Evolutionary conservation across 176 grass and related monocot species (phyloP).

Genomic region (Avena atlantica): DNA sequence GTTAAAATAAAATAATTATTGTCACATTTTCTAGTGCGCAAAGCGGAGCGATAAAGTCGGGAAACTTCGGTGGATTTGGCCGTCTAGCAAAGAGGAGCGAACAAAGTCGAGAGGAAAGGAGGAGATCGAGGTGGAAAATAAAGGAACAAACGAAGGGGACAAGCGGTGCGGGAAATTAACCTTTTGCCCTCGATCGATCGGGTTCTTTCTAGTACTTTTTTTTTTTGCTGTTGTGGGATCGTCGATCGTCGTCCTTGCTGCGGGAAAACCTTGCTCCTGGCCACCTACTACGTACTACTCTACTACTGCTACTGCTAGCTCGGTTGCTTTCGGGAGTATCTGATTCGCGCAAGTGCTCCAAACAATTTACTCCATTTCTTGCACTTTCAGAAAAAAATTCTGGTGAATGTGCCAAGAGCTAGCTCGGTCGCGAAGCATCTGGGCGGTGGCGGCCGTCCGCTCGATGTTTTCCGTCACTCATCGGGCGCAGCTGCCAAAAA

Average conservation of each 20-base stretch:
- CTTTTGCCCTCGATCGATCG: background rate
- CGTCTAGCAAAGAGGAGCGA: background rate
- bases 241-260: background rate
- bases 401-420: no score
- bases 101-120: background rate
- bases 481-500: background rate
- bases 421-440: no score
- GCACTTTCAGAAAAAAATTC: background rate
- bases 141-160: background rate
- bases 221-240: background rate
- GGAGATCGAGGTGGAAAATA: no score
- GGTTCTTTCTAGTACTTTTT: background rate
- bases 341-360: constrained; percentile 17
- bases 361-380: background rate
- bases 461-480: background rate
- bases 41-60: background rate
- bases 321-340: background rate
- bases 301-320: no score
- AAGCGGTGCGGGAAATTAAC: background rate
- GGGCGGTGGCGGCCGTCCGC: background rate
- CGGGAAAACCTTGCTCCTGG: constrained; percentile 3
- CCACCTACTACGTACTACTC: background rate
- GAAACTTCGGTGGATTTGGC: constrained; percentile 13
- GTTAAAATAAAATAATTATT: background rate
- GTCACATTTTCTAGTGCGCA: background rate